Evolutionary conservation across 2,329 filamentous ascomycete genomes (phyloP).

Genomic region (Aureobasidium vineae): DNA sequence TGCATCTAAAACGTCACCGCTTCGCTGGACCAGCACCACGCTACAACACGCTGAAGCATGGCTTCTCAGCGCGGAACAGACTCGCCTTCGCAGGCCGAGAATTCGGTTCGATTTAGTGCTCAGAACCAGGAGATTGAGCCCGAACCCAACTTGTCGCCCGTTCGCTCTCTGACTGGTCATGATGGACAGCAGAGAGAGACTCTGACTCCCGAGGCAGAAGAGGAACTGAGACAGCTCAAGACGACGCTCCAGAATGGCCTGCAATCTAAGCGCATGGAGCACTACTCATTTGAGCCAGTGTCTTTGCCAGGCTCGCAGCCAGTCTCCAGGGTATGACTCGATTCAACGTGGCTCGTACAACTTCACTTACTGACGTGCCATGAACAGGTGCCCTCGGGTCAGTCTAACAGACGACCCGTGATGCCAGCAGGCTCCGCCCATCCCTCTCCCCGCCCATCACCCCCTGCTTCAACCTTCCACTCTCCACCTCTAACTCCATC

Average conservation of each 20-base stretch:
- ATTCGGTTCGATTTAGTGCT: constrained; percentile 69
- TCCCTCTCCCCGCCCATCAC: constrained; percentile 66
- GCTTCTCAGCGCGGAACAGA: constrained; percentile 12
- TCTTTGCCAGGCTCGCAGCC: constrained; percentile 87
- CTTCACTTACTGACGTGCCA: constrained; percentile 35
- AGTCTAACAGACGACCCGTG: constrained; percentile 39
- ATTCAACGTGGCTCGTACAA: neutral
- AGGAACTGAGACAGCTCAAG: constrained; percentile 70
- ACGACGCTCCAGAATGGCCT: constrained; percentile 71
- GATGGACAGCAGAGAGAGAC: constrained; percentile 34
- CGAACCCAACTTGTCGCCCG: constrained; percentile 37
- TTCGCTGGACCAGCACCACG: neutral
- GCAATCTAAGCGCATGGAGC: constrained; percentile 78
- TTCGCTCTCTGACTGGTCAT: constrained; percentile 34
- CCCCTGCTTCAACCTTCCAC: constrained; percentile 68
- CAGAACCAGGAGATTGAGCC: constrained; percentile 68
- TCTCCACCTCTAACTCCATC: constrained; percentile 88
- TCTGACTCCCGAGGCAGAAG: constrained; percentile 45
- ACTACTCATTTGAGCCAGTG: constrained; percentile 86
- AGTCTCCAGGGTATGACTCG: constrained; percentile 68
- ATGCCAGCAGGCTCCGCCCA: constrained; percentile 48
- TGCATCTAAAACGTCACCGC: constrained; percentile 13
- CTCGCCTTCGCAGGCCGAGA: constrained; percentile 29
- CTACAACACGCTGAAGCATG: neutral
- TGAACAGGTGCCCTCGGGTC: constrained; percentile 50